Conservation (phyloP, 106 monocot species). For the Acorus gramineus region DNA sequence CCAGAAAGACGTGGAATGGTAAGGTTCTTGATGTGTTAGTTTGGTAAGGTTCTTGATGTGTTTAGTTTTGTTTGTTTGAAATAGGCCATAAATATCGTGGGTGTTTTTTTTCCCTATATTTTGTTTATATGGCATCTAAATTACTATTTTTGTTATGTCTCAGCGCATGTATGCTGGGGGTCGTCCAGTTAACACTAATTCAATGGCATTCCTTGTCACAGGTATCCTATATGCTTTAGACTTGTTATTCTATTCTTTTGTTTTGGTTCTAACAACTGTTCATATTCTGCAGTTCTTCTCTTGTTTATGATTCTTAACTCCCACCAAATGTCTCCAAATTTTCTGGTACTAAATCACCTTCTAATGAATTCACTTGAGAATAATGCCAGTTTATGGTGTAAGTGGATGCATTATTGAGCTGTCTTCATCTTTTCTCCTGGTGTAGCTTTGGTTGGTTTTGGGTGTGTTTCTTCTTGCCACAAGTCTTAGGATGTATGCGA, state of each 20-base stretch:
- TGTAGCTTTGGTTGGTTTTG: slow-evolving; percentile 41
- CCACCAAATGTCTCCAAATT: slow-evolving; percentile 88
- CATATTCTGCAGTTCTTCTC: slow-evolving; percentile 23
- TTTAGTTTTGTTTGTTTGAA: no score
- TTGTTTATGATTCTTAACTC: slow-evolving; percentile 47
- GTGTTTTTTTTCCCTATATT: not conserved
- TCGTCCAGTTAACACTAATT: slow-evolving; percentile 27
- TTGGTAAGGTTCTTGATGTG: no score
- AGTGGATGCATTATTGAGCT: no score
- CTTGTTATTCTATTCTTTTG: not conserved
- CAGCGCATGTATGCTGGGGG: slow-evolving; percentile 23
- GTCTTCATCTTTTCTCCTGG: not conserved
- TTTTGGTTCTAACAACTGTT: not conserved
- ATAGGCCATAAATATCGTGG: no score
- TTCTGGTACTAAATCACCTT: slow-evolving; percentile 42
- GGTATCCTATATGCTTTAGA: slow-evolving; percentile 7
- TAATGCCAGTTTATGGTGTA: no score
- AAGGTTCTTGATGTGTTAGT: no score
- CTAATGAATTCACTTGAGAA: no score
- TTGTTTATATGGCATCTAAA: not conserved
- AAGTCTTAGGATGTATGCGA: slow-evolving; percentile 42
- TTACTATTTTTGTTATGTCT: not conserved
- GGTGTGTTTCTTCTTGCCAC: slow-evolving; percentile 42
- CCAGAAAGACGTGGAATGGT: no score
- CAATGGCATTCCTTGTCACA: slow-evolving; percentile 37